These are phyloP conservation scores for Globisporangium iwayamae DNA, from an alignment of 352 stramenopile species.

Conservation along the genomic window DNA sequence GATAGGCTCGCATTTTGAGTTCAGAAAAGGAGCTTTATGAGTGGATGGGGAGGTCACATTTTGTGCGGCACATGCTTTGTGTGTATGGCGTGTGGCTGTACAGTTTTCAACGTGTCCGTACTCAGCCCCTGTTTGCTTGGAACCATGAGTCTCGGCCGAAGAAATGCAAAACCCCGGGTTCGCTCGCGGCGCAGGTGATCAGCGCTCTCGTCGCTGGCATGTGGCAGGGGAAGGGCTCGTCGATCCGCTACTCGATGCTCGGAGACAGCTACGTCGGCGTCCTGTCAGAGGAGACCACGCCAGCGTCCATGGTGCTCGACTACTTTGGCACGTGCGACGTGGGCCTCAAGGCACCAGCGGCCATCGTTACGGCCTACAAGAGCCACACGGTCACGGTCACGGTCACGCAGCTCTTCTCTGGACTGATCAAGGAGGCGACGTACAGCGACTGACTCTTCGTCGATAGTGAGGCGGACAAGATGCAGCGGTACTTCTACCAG, in stretches of 20 bases:
- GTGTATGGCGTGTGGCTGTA: too few species aligned
- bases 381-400: constrained; percentile 23
- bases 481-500: too few species aligned
- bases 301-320: constrained; percentile 24
- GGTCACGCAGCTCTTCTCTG: constrained; percentile 35
- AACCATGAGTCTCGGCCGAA: too few species aligned
- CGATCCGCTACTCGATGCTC: constrained; percentile 34
- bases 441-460: constrained; percentile 9
- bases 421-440: constrained; percentile 31
- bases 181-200: constrained; percentile 32
- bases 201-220: constrained; percentile 23
- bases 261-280: constrained; percentile 47
- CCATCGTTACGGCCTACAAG: constrained; percentile 19
- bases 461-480: too few species aligned
- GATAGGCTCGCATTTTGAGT: too few species aligned
- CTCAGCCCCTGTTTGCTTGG: too few species aligned
- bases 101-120: too few species aligned
- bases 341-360: constrained; percentile 19
- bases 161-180: constrained; percentile 10
- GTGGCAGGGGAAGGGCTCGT: constrained; percentile 39
- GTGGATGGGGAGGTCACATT: too few species aligned
- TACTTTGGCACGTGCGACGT: constrained; percentile 10
- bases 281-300: constrained; percentile 21
- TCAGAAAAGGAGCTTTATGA: too few species aligned
- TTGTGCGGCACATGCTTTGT: too few species aligned